Conservation (phyloP, 1,284 basidiomycete species). For the Sporisorium exsertum region DNA sequence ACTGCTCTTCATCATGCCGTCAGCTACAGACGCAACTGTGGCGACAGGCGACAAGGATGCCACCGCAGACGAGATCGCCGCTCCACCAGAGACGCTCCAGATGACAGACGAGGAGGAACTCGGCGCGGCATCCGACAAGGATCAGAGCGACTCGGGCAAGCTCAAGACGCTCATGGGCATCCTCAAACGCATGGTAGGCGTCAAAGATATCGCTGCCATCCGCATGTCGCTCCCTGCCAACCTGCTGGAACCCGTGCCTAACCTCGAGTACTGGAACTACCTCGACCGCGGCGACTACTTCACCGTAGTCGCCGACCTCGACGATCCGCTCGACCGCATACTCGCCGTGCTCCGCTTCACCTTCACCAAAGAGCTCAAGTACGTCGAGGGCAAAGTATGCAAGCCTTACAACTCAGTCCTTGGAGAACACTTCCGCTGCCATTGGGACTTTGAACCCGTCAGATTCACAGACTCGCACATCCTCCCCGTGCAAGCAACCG, state of each 20-base stretch:
- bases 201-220: conserved; percentile 67
- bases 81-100: conserved; percentile 56
- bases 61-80: conserved; percentile 53
- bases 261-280: conserved; percentile 76
- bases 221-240: conserved; percentile 67
- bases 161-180: conserved; percentile 64
- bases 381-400: conserved; percentile 84
- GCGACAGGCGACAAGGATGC: conserved; percentile 46
- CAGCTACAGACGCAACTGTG: conserved; percentile 29
- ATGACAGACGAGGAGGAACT: conserved; percentile 64
- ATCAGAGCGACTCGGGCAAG: conserved; percentile 63
- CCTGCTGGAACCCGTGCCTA: conserved; percentile 65
- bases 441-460: conserved; percentile 62
- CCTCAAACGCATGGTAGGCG: conserved; percentile 66
- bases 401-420: conserved; percentile 80
- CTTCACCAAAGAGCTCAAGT: conserved; percentile 93
- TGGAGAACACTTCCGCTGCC: conserved; percentile 66
- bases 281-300: conserved; percentile 92
- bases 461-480: conserved; percentile 46
- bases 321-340: conserved; percentile 91
- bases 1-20: conserved; percentile 16
- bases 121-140: conserved; percentile 57
- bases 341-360: conserved; percentile 87
- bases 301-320: conserved; percentile 83
- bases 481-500: conserved; percentile 44